Evolutionary conservation across 176 grass and related monocot genomes (phyloP), one percentile per base, ranked within the genome.

Genomic region (Themeda triandra): DNA sequence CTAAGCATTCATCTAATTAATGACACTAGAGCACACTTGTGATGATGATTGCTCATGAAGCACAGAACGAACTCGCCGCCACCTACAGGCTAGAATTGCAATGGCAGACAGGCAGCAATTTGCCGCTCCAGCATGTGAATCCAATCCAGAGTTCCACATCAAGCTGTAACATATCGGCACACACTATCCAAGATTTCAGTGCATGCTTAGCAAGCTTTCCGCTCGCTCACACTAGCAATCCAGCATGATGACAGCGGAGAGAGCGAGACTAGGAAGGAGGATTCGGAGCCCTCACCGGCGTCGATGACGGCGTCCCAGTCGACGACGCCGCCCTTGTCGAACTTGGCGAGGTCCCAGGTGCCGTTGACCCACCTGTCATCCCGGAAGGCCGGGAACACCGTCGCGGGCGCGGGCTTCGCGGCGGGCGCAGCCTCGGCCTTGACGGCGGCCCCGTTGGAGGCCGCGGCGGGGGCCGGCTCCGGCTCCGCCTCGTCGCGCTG

Each of bases 301-400:
- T 98, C 88, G 21, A 98, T 95, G 86, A 98, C 91, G 83, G 90
- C 85, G 84, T 93, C 95, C 95, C 95, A 98, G 72, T 98, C 88
- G 73, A 90, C 90, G 59, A 69, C 86, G 66, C 91, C 95, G 69
- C 76, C 89, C 75, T 88, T 90, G 1, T 74, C 73, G 88, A 98
- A 98, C 74, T 86, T 89, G 30, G 41, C 84, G 75, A 93, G 84
- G 82, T 98, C 95, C 95, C 95, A 98, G 40, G 95, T 95, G 46
- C 92, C 92, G 76, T 91, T 91, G 14, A 95, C 87, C 95, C 95
- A 98, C 84, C 92, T 90, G 6, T 60, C 83, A 64, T 98, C 95
- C 17, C 80, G 82, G 76, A 98, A 98, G 84, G 40, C 84, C 31
- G 78, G 70, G 59, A 70, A 6, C 12, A 13, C 71, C 0, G 83